Evolutionary conservation across 192 early-diverging fungal species (phyloP), one percentile per base, ranked within the genome.

Genomic region (Thoreauomyces humboldtii): DNA sequence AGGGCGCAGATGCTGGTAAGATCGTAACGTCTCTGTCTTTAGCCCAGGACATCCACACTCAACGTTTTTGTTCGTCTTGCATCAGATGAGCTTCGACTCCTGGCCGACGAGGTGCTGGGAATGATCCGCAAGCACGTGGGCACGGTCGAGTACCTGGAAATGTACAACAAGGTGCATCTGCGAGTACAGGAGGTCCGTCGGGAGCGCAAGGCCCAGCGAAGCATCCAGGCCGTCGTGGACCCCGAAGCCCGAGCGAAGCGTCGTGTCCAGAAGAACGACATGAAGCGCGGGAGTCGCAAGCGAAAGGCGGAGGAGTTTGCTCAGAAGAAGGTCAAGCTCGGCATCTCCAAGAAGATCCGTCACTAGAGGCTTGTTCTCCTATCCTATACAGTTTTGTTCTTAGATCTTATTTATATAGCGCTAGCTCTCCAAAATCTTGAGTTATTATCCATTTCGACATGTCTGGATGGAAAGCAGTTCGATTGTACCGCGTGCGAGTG

Each of bases 101-200:
- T 94, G 24, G 90, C 88, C 7, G 67, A 82, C n/a, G 91, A 96
- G 67, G 87, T 95, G 0, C 73, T 92, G 35, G 78, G 81, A n/a
- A 62, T 91, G 27, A 63, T 89, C 32, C 90, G 94, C 61, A 85
- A 77, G 45, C 80, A 86, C 6, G 81, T 87, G 4, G 94, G 94
- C 5, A 87, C 88, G 5, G 85, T 84, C 0, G 78, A 70, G 19
- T 96, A 88, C 63, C 80, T 90, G 44, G 54, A 65, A 4, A 72
- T 78, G 0, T 88, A 93, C 69, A 85, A 87, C 59, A 74, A 78
- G 31, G 79, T 91, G 31, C 86, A 89, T 38, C 71, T 82, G 45
- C 77, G 81, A 60, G 81, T 94, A 19, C 73, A 71, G 19, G 65
- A 81, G 9, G 73, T 86, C 29, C 82, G 89, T 24, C 76, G 75